Evolutionary conservation across 1,139 yeast genomes (phyloP), one percentile per base, ranked within the genome.

Genomic region (Blastobotrys elegans): DNA sequence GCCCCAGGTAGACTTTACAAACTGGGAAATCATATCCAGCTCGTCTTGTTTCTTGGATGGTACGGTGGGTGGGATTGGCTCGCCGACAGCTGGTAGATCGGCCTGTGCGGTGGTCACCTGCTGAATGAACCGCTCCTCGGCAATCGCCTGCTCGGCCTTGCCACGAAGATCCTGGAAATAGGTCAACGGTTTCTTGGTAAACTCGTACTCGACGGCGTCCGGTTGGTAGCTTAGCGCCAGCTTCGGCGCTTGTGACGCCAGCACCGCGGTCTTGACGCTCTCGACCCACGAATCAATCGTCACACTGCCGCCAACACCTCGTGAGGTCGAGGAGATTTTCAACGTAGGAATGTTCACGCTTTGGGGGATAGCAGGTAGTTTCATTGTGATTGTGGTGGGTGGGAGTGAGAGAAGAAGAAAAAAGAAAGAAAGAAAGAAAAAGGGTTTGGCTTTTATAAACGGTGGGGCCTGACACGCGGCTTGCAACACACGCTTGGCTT

Each of bases 191-290:
- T 18, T 22, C 11, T 29, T 13, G 6, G 35, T 17, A 18, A 42
- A 30, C 18, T 11, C 27, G 18, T 16, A 42, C 20, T 42, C 46
- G n/a, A 17, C 13, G 4, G 32, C 35, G 3, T 2, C 3, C 8
- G 46, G 46, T 27, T 35, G 14, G 40, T 42, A 42, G 27, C 30
- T 35, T 6, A 42, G 40, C 40, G 46, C 46, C 34, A 42, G 18
- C 29, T 42, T 27, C 13, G 43, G 47, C 24, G 29, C 44, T 13
- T 24, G 35, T 3, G 38, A 10, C 7, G 31, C 22, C 5, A 41
- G 24, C 6, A 41, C 24, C 11, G 38, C 18, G 24, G 21, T 34
- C 10, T 21, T 20, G 24, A 34, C 38, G 13, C 3, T 34, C 6
- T 34, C 38, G 26, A 34, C 18, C 38, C 38, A 34, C 24, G 21